These are phyloP conservation scores for Mortierella sp. DNA, from an alignment of 371 early-diverging fungal genomes.

Conservation along the genomic window DNA sequence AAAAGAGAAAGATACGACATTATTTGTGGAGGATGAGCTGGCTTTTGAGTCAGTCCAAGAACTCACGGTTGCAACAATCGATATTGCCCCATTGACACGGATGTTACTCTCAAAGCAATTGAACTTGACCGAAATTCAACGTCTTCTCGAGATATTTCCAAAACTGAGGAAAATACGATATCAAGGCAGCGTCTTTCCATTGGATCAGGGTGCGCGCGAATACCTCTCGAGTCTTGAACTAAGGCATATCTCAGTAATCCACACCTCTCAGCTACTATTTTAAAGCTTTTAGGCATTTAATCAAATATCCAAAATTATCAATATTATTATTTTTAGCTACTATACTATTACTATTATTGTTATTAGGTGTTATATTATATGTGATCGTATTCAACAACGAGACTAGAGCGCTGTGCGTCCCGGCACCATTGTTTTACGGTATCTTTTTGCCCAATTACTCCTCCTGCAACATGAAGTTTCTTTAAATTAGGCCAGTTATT, in stretches of 20 bases:
- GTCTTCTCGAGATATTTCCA: slow-evolving; percentile 20
- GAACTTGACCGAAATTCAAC: background rate
- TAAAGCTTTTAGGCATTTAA: slow-evolving; percentile 5
- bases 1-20: background rate
- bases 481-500: slow-evolving; percentile 38
- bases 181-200: slow-evolving; percentile 12
- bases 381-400: slow-evolving; percentile 36
- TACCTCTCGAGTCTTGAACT: background rate
- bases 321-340: background rate
- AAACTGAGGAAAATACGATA: slow-evolving; percentile 35
- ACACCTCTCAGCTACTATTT: slow-evolving; percentile 20
- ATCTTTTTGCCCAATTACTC: slow-evolving; percentile 19
- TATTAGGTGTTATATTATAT: background rate
- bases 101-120: background rate
- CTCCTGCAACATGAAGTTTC: slow-evolving; percentile 42
- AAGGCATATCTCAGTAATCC: slow-evolving; percentile 9
- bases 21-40: background rate
- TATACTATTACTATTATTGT: background rate
- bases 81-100: background rate
- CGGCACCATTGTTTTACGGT: slow-evolving; percentile 39
- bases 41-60: slow-evolving; percentile 21
- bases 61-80: slow-evolving; percentile 12
- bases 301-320: background rate
- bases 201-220: slow-evolving; percentile 13
- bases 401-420: slow-evolving; percentile 32